Percentiles rank a stretch among this genome's conserved stretches.
Evolutionary conservation across 2,329 filamentous ascomycete species (phyloP).

Genomic region (Microdochium paspali): DNA sequence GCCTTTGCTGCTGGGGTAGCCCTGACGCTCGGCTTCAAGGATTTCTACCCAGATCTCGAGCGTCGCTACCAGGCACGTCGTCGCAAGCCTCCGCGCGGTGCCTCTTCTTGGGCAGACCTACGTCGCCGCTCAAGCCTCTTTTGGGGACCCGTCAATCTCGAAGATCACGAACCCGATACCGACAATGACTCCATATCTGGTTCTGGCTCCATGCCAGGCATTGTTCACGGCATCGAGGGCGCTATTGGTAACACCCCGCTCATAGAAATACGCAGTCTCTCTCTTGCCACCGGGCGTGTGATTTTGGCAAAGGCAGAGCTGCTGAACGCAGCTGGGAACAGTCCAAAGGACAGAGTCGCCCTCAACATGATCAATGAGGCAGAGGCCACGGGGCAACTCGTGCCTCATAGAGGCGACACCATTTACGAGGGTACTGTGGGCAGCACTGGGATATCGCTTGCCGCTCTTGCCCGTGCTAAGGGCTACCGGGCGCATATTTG

Average conservation of each 20-base stretch:
- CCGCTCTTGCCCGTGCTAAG: constrained; percentile 75
- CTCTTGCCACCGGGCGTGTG: constrained; percentile 74
- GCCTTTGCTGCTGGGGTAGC: constrained; percentile 73
- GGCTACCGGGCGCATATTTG: constrained; percentile 93
- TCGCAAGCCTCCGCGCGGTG: constrained; percentile 18
- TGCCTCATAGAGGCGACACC: constrained; percentile 76
- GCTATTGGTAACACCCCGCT: constrained; percentile 92
- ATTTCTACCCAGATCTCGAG: constrained; percentile 69
- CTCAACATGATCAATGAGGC: constrained; percentile 79
- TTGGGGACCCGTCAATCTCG: constrained; percentile 41
- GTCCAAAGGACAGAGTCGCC: constrained; percentile 91
- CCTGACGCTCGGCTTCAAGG: constrained; percentile 68
- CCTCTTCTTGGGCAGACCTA: constrained; percentile 3
- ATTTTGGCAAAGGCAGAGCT: constrained; percentile 96
- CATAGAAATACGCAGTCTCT: constrained; percentile 76
- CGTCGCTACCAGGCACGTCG: constrained; percentile 44
- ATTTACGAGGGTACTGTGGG: constrained; percentile 98
- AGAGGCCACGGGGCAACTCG: constrained; percentile 66
- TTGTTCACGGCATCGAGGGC: constrained; percentile 76
- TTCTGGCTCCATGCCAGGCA: constrained; percentile 13
- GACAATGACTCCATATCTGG: constrained; percentile 12
- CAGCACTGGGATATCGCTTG: constrained; percentile 90
- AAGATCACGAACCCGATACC: constrained; percentile 40
- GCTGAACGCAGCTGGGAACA: constrained; percentile 87
- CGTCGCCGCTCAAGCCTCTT: constrained; percentile 32